Conservation (phyloP, 768 basidiomycete genomes). For the Pleurotus giganteus region DNA sequence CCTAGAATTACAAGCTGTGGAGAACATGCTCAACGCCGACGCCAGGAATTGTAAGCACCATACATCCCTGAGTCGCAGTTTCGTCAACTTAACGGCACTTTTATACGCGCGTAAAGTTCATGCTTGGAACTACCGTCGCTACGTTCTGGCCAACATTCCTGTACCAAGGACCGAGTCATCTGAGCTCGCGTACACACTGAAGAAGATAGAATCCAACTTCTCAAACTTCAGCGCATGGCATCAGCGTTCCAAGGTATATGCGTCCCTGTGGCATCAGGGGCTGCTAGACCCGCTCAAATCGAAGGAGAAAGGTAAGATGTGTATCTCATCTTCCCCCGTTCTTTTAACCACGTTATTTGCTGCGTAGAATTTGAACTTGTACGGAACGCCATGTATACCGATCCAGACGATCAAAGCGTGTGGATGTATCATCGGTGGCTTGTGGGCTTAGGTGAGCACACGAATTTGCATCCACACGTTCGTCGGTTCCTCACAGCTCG, state of each 20-base stretch:
- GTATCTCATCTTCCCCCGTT: not conserved
- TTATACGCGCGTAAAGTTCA: constrained; percentile 56
- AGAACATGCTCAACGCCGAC: constrained; percentile 91
- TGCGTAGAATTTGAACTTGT: constrained; percentile 86
- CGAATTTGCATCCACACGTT: not conserved
- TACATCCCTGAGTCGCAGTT: not conserved
- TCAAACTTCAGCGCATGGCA: constrained; percentile 99
- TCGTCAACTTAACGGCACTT: not conserved
- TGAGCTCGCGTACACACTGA: constrained; percentile 85
- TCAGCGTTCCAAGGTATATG: constrained; percentile 82
- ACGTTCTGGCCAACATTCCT: constrained; percentile 74
- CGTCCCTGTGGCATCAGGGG: constrained; percentile 61
- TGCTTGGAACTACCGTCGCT: constrained; percentile 93
- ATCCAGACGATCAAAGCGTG: constrained; percentile 93
- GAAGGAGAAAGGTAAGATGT: constrained; percentile 64
- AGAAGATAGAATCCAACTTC: constrained; percentile 91
- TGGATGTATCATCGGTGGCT: constrained; percentile 99
- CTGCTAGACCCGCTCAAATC: constrained; percentile 50
- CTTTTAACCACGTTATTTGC: not conserved
- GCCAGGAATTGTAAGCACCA: constrained; percentile 80
- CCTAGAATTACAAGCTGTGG: constrained; percentile 81
- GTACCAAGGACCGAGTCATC: constrained; percentile 48
- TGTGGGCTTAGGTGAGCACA: constrained; percentile 65
- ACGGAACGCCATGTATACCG: constrained; percentile 92
- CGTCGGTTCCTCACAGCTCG: constrained; percentile 2